Evolutionary conservation across 2,329 filamentous ascomycete genomes (phyloP), one percentile per base, ranked within the genome.

Genomic region (Aureobasidium namibiae): DNA sequence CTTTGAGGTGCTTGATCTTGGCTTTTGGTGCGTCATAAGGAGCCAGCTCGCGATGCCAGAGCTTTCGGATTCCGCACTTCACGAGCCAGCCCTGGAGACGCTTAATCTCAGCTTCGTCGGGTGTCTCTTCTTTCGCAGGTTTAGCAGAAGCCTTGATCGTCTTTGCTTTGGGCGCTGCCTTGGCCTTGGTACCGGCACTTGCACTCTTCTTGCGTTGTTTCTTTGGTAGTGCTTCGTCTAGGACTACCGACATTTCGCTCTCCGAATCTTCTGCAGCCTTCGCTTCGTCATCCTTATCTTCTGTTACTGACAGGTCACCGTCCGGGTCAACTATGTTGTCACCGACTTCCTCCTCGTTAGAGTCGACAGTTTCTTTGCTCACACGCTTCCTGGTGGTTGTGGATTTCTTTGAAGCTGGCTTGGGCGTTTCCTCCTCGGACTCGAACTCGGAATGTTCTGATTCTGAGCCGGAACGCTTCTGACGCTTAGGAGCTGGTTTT

Each of bases 51-150:
- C 87, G 85, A 52, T 82, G 83, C 92, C 94, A 99, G 62, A 96
- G 82, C 70, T 96, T 97, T 56, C 90, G 87, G 59, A 96, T 84
- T 31, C 92, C 92, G 68, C 92, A 99, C 73, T 96, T 96, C 46
- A 87, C 75, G 7, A 99, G 81, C 73, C 92, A 90, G 9, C 85
- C 83, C 74, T 97, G 92, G 3, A 97, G 78, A 50, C 86, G 88
- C 73, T 96, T 97, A 69, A 96, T 88, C 70, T 95, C 89, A 3
- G 82, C 85, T 61, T 90, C 84, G 61, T 91, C 82, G 0, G 87
- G 82, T 18, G 85, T 78, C 31, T 57, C 72, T 68, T 34, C 57
- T 56, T 66, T 60, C 4, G 68, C 26, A 1, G 69, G 44, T 34
- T 69, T 66, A 39, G 70, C 72, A 23, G 63, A 42, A 52, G 63